Evolutionary conservation across 2,329 filamentous ascomycete species (phyloP), one percentile per base, ranked within the genome.

Genomic region (Fonsecaea monophora): DNA sequence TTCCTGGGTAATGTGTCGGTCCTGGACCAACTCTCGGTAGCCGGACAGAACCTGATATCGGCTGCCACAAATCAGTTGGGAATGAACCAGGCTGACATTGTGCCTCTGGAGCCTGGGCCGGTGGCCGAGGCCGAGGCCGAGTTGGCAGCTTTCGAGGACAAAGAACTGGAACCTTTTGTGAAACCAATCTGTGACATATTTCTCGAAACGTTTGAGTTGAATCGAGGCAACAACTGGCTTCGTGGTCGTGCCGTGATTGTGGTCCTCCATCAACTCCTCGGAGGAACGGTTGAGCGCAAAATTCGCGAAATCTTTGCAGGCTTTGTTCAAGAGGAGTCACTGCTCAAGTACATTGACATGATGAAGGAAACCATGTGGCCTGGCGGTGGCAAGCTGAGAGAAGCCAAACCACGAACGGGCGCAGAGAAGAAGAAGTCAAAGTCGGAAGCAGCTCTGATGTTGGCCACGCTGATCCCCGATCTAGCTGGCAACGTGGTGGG

Each of bases 181-280:
- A 99, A 97, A 77, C 96, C 95, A 3, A 97, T 99, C 68, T 97
- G 94, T 78, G 95, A 99, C 78, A 89, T 99, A 67, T 99, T 99
- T 79, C 86, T 99, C 15, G 95, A 99, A 77, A 87, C 93, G 0
- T 99, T 99, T 75, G 94, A 97, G 75, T 85, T 99, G 45, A 96
- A 97, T 77, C 89, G 90, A 68, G 94, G 94, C 48, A 97, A 96
- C 79, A 98, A 96, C 78, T 99, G 95, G 96, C 87, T 99, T 3
- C 91, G 96, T 48, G 96, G 95, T 0, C 89, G 95, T 25, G 95
- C 95, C 0, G 95, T 98, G 1, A 94, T 99, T 4, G 93, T 99
- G 9, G 94, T 99, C 2, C 84, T 99, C 21, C 95, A 99, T 76
- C 95, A 99, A 78, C 86, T 99, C 5, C 87, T 99, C 0, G 95